Conservation (phyloP, 345 rosid genomes). For the Populus euphratica region DNA sequence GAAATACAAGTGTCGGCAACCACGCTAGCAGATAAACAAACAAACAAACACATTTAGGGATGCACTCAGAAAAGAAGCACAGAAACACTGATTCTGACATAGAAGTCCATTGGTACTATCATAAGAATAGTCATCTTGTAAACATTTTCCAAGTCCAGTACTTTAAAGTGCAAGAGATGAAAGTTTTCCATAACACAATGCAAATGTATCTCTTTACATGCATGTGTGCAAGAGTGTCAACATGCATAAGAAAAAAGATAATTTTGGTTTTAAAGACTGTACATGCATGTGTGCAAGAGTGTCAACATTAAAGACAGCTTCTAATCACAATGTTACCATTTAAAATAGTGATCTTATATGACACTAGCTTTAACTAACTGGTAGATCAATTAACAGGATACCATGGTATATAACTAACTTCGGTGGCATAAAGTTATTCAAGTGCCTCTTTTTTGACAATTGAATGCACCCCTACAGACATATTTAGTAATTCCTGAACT, state of each 20-base stretch:
- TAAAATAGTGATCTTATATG: neutral
- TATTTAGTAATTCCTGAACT: no score
- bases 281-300: neutral
- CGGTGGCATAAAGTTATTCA: neutral
- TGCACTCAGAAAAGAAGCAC: neutral
- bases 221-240: no score
- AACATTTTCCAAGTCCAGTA: neutral
- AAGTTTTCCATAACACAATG: neutral
- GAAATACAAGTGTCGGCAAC: conserved; percentile 87
- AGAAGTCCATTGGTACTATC: neutral
- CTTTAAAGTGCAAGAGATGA: neutral
- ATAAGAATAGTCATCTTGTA: neutral
- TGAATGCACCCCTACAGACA: no score
- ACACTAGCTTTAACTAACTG: neutral
- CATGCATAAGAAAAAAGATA: no score
- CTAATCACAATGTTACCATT: neutral
- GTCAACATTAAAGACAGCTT: neutral
- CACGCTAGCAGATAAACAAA: conserved; percentile 37
- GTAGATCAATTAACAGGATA: neutral
- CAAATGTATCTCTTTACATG: neutral
- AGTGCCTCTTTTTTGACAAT: neutral
- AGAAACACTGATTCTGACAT: neutral
- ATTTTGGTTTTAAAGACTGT: neutral
- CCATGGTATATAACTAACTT: neutral
- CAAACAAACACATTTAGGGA: neutral